Evolutionary conservation across 2,329 filamentous ascomycete species (phyloP).

Genomic region (Fusarium stilboides): DNA sequence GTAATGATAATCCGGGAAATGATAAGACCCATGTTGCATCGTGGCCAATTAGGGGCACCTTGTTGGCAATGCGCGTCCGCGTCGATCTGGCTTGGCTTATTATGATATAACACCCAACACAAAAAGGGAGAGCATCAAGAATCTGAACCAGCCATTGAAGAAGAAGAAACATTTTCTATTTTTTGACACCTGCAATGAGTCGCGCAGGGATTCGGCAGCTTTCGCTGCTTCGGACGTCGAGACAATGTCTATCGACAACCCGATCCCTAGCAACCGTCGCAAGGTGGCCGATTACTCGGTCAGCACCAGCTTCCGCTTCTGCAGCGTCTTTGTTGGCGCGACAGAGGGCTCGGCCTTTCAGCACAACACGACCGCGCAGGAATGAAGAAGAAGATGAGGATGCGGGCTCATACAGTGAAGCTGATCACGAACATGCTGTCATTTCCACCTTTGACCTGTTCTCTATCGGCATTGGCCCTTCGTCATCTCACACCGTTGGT

Average conservation of each 20-base stretch:
- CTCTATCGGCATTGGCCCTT: constrained; percentile 67
- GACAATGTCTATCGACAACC: constrained; percentile 31
- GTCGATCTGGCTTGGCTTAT: constrained; percentile 20
- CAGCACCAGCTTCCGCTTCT: constrained; percentile 1
- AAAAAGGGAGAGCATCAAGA: constrained; percentile 1
- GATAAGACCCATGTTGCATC: constrained; percentile 17
- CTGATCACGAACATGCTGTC: constrained; percentile 66
- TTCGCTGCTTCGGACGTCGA: constrained; percentile 38
- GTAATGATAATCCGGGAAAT: constrained; percentile 22
- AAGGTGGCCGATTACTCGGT: constrained; percentile 29
- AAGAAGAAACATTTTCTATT: neutral
- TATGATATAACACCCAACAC: constrained; percentile 22
- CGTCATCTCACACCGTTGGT: constrained; percentile 66
- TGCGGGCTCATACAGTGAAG: constrained; percentile 60
- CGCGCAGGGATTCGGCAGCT: constrained; percentile 39
- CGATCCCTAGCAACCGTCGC: constrained; percentile 27
- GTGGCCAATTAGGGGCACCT: constrained; percentile 23
- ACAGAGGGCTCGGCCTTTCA: constrained; percentile 18
- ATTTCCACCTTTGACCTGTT: constrained; percentile 68
- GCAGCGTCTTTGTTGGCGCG: constrained; percentile 6
- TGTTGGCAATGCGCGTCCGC: constrained; percentile 31
- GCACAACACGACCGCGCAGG: constrained; percentile 23
- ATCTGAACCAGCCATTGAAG: neutral
- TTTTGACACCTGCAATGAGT: constrained; percentile 23
- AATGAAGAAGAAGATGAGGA: constrained; percentile 50